Conservation (phyloP, 192 early-diverging fungal genomes). For the Jimgerdemannia flammicorona region DNA sequence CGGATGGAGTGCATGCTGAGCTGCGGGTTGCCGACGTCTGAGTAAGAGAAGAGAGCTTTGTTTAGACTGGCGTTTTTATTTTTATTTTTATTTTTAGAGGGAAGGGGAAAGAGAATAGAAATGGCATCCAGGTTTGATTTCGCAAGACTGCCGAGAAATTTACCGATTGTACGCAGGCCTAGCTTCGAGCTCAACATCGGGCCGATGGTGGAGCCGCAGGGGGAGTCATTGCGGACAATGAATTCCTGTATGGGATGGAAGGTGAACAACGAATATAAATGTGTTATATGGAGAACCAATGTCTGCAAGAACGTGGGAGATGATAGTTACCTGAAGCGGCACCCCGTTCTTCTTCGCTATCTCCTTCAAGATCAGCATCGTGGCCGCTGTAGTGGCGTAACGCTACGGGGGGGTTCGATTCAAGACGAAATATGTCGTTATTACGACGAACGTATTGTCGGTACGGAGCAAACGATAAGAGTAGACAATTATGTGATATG, state of each 20-base stretch:
- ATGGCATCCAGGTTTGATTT: not conserved
- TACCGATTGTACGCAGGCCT: constrained; percentile 91
- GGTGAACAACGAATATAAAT: not conserved
- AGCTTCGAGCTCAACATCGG: constrained; percentile 94
- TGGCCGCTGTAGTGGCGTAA: constrained; percentile 75
- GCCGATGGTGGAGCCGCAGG: constrained; percentile 97
- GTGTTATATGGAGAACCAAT: constrained; percentile 17
- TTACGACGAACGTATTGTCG: not conserved
- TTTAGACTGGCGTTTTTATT: not conserved
- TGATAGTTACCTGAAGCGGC: constrained; percentile 72
- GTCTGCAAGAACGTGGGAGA: no score
- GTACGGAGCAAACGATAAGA: no score
- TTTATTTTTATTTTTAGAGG: not conserved
- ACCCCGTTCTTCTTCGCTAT: constrained; percentile 74
- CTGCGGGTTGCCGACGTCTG: constrained; percentile 94
- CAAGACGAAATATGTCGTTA: not conserved
- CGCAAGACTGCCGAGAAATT: constrained; percentile 2
- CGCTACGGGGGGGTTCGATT: constrained; percentile 25
- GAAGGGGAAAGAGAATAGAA: not conserved
- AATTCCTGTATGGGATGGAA: constrained; percentile 44
- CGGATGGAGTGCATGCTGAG: constrained; percentile 97
- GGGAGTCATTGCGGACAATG: constrained; percentile 89
- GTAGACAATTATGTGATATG: not conserved
- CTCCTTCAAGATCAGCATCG: constrained; percentile 69
- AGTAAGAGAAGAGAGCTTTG: not conserved